These are phyloP conservation scores for Rhizopogon rudus DNA, from an alignment of 768 basidiomycete species.

Conservation along the genomic window DNA sequence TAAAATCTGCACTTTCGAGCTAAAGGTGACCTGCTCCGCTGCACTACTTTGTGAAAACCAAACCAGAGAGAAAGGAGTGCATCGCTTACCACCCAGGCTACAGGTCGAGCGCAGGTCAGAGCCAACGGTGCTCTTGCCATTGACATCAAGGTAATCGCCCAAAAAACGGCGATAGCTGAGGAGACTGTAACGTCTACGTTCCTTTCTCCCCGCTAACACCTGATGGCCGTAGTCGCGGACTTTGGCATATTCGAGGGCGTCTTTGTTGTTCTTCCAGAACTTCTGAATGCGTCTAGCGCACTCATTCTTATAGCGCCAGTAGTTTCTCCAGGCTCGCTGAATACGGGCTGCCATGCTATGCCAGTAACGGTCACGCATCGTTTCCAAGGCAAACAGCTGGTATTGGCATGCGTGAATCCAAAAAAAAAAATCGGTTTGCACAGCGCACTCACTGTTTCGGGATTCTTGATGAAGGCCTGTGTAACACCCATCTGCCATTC, in stretches of 20 bases:
- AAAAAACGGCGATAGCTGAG: slow-evolving; percentile 91
- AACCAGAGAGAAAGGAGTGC: neutral
- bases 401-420: neutral
- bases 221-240: slow-evolving; percentile 94
- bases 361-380: slow-evolving; percentile 99
- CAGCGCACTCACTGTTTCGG: slow-evolving; percentile 72
- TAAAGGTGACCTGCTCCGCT: slow-evolving; percentile 83
- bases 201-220: slow-evolving; percentile 86
- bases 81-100: slow-evolving; percentile 61
- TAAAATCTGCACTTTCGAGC: slow-evolving; percentile 72
- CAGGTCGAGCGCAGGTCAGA: slow-evolving; percentile 69
- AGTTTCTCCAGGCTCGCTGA: slow-evolving; percentile 94
- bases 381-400: slow-evolving; percentile 95
- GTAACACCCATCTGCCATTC: slow-evolving; percentile 99
- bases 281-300: slow-evolving; percentile 93
- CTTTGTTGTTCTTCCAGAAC: slow-evolving; percentile 99
- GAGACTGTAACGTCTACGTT: slow-evolving; percentile 88
- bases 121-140: slow-evolving; percentile 74
- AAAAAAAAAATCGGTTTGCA: too few species aligned
- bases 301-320: slow-evolving; percentile 92
- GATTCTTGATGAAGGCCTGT: slow-evolving; percentile 99
- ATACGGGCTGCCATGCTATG: slow-evolving; percentile 99
- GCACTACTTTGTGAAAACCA: slow-evolving; percentile 5
- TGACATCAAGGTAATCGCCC: slow-evolving; percentile 94
- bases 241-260: slow-evolving; percentile 82